Evolutionary conservation across 805 yeast genomes (phyloP).

Genomic region (Torulaspora gathmanii): DNA sequence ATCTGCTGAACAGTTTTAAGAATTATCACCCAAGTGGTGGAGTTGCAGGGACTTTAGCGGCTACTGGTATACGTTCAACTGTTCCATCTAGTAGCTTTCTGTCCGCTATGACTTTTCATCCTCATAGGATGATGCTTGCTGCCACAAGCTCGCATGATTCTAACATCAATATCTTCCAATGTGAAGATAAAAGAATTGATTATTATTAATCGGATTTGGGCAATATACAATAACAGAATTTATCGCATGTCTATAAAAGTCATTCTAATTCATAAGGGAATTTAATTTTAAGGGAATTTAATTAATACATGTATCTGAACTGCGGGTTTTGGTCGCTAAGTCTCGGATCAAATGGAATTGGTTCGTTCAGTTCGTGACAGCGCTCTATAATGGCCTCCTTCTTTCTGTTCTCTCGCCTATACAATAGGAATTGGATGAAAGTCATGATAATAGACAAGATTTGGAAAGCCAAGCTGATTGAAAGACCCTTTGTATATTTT

Average conservation of each 20-base stretch:
- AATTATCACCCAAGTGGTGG: conserved; percentile 36
- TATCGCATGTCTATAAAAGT: not conserved
- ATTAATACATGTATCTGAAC: conserved; percentile 44
- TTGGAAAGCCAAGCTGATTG: conserved; percentile 44
- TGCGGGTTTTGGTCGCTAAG: conserved; percentile 41
- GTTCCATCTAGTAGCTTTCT: conserved; percentile 44
- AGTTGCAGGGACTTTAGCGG: conserved; percentile 33
- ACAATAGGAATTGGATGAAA: conserved; percentile 33
- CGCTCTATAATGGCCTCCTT: conserved; percentile 32
- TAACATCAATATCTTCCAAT: conserved; percentile 57
- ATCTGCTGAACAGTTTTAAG: conserved; percentile 56
- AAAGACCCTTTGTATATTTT: conserved; percentile 37
- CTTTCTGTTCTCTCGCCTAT: conserved; percentile 37
- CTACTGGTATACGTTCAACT: conserved; percentile 32
- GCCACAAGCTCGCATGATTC: conserved; percentile 77
- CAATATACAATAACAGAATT: too few species aligned
- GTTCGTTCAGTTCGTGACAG: conserved; percentile 34
- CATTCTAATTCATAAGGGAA: not conserved
- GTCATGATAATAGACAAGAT: conserved; percentile 39
- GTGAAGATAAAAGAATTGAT: conserved; percentile 36
- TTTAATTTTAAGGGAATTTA: too few species aligned
- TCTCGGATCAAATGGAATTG: conserved; percentile 34
- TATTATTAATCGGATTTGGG: conserved; percentile 4
- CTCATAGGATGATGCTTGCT: conserved; percentile 91
- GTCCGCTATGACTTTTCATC: conserved; percentile 73